These are phyloP conservation scores for Starmera quercuum DNA, from an alignment of 805 yeast genomes.

Conservation along the genomic window DNA sequence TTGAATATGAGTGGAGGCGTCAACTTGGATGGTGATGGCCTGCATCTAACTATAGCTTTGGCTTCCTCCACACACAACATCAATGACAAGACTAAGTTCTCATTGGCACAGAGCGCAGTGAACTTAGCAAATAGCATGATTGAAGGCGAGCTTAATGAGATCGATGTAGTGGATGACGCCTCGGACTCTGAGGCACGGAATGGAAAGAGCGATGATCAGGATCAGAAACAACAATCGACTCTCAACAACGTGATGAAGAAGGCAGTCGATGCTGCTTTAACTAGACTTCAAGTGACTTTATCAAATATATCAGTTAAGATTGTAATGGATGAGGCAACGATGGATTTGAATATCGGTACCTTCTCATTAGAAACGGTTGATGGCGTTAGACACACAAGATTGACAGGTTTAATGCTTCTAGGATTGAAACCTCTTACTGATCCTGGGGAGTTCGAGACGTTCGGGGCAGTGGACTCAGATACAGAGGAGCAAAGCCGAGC, in stretches of 20 bases:
- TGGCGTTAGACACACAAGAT: slow-evolving; percentile 34
- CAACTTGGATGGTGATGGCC: slow-evolving; percentile 46
- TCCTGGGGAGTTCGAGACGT: slow-evolving; percentile 10
- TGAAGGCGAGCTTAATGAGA: slow-evolving; percentile 11
- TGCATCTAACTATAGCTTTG: slow-evolving; percentile 41
- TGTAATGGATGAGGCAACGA: slow-evolving; percentile 36
- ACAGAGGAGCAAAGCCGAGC: slow-evolving; percentile 2
- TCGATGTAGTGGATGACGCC: neutral
- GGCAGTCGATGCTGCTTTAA: slow-evolving; percentile 61
- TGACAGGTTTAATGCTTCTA: slow-evolving; percentile 32
- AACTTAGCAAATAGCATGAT: slow-evolving; percentile 54
- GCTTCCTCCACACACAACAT: slow-evolving; percentile 13
- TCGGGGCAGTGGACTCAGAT: slow-evolving; percentile 2
- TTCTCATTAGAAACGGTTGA: slow-evolving; percentile 32
- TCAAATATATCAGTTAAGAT: slow-evolving; percentile 39
- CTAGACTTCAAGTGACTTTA: slow-evolving; percentile 48
- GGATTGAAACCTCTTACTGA: slow-evolving; percentile 32
- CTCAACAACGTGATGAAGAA: slow-evolving; percentile 50
- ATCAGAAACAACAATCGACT: slow-evolving; percentile 23
- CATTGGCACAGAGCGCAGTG: slow-evolving; percentile 65
- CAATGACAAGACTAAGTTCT: slow-evolving; percentile 31
- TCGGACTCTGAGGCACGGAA: no score
- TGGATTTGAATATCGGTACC: slow-evolving; percentile 24
- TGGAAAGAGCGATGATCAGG: slow-evolving; percentile 1
- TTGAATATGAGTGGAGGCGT: slow-evolving; percentile 71